A percentile compares a stretch with the other conserved stretches of the same genome.
Conservation (phyloP, 2,329 filamentous ascomycete genomes). For the Plenodomus tracheiphilus region DNA sequence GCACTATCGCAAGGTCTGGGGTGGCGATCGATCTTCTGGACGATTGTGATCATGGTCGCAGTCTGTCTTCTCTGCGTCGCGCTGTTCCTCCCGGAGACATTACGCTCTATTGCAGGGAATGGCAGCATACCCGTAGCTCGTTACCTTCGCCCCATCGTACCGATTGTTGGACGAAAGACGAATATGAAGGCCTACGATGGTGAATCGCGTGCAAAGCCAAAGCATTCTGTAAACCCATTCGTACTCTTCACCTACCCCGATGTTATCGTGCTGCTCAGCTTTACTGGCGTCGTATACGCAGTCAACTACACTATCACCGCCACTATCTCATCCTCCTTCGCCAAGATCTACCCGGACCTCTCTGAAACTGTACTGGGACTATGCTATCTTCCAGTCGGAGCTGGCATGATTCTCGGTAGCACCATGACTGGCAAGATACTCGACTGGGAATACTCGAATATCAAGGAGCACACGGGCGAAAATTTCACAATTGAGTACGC, state of each 20-base stretch:
- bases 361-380: slow-evolving; percentile 31
- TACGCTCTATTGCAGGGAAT: slow-evolving; percentile 48
- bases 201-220: slow-evolving; percentile 17
- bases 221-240: slow-evolving; percentile 32
- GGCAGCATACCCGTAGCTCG: slow-evolving; percentile 30
- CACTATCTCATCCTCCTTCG: slow-evolving; percentile 32
- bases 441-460: slow-evolving; percentile 54
- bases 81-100: slow-evolving; percentile 48
- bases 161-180: slow-evolving; percentile 28
- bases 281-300: slow-evolving; percentile 34
- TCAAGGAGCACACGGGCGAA: slow-evolving; percentile 24
- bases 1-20: slow-evolving; percentile 39
- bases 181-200: slow-evolving; percentile 8
- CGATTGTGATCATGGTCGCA: slow-evolving; percentile 46
- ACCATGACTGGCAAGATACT: slow-evolving; percentile 57
- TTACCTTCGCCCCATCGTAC: slow-evolving; percentile 24
- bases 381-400: slow-evolving; percentile 59
- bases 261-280: slow-evolving; percentile 50
- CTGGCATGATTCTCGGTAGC: slow-evolving; percentile 59
- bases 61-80: slow-evolving; percentile 38
- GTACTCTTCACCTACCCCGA: slow-evolving; percentile 33
- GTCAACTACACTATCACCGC: slow-evolving; percentile 39
- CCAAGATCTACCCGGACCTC: slow-evolving; percentile 26
- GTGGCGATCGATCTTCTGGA: slow-evolving; percentile 46
- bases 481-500: slow-evolving; percentile 35